Percentiles rank a stretch among this genome's conserved stretches.
phyloP scores from a whole-genome alignment of 2,329 filamentous ascomycete species.

The Sporothrix dimorphospora region DNA sequence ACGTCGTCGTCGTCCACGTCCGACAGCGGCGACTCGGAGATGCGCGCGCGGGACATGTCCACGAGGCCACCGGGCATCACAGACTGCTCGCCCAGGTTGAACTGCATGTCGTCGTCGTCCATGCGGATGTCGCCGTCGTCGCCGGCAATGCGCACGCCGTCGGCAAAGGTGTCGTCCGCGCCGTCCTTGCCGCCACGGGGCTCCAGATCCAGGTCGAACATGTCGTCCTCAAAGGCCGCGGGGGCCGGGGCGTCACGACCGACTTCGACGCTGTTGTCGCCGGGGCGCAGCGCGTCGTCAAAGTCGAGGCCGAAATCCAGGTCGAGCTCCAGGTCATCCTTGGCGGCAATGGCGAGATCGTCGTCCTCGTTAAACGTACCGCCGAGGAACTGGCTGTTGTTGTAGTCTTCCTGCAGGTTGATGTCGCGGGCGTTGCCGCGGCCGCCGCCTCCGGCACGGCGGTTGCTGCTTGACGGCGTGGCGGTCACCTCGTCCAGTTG shows the following conservation, averaged over 20 bases:
- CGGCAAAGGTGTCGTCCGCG: conserved; percentile 57
- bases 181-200: conserved; percentile 59
- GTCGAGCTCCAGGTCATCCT: conserved; percentile 71
- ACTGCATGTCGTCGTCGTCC: conserved; percentile 66
- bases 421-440: conserved; percentile 66
- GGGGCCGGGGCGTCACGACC: conserved; percentile 81
- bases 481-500: conserved; percentile 67
- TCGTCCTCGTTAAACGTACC: conserved; percentile 64
- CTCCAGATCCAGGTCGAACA: conserved; percentile 65
- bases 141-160: conserved; percentile 63
- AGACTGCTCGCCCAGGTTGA: conserved; percentile 64
- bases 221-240: conserved; percentile 68
- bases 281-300: conserved; percentile 59
- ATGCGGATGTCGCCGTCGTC: conserved; percentile 67
- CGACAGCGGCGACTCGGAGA: conserved; percentile 71
- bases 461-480: conserved; percentile 51
- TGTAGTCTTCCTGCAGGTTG: conserved; percentile 69
- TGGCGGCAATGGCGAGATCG: conserved; percentile 57
- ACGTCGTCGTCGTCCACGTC: conserved; percentile 68
- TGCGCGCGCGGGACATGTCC: conserved; percentile 59
- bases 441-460: conserved; percentile 61
- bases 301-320: conserved; percentile 76
- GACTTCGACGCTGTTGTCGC: conserved; percentile 75
- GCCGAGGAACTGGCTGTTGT: conserved; percentile 80
- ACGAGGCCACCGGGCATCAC: conserved; percentile 54